phyloP scores from a whole-genome alignment of 768 basidiomycete species.

The Rhodocollybia butyracea region DNA sequence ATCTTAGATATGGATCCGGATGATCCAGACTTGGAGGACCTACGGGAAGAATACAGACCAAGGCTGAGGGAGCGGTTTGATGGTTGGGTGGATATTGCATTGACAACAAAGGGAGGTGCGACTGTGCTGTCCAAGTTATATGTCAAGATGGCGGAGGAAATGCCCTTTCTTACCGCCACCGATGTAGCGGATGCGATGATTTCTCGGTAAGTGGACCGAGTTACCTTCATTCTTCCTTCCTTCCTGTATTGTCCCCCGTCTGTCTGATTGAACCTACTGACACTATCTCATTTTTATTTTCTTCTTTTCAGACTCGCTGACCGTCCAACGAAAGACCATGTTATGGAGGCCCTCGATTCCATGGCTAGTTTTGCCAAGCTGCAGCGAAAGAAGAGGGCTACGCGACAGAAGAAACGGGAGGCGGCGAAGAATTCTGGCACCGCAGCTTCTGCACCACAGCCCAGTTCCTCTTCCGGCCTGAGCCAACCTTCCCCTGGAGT shows the following conservation, averaged over 20 bases:
- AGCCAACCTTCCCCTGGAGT: too few relatives aligned
- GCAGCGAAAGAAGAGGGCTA: constrained; percentile 40
- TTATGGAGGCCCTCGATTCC: constrained; percentile 49
- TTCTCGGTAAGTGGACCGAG: constrained; percentile 25
- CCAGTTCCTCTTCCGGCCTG: background rate
- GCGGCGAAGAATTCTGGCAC: background rate
- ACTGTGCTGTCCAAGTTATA: constrained; percentile 38
- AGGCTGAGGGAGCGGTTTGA: constrained; percentile 54
- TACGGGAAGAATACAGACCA: constrained; percentile 60
- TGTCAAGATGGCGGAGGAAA: constrained; percentile 35
- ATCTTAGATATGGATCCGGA: constrained; percentile 40
- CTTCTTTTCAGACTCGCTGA: constrained; percentile 42
- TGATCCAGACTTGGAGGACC: constrained; percentile 57
- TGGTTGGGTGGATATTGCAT: constrained; percentile 48
- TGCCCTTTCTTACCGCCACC: background rate
- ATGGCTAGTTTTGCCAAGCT: constrained; percentile 46
- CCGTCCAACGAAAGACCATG: constrained; percentile 48
- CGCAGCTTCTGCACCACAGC: background rate
- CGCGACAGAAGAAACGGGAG: constrained; percentile 16
- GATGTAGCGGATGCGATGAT: background rate
- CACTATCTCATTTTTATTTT: background rate
- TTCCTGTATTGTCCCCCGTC: background rate
- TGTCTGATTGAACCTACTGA: background rate
- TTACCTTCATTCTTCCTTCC: background rate
- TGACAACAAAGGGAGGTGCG: constrained; percentile 35